Evolutionary conservation across 73 alveolate genomes (phyloP).

Genomic region (Paramecium primaurelia): DNA sequence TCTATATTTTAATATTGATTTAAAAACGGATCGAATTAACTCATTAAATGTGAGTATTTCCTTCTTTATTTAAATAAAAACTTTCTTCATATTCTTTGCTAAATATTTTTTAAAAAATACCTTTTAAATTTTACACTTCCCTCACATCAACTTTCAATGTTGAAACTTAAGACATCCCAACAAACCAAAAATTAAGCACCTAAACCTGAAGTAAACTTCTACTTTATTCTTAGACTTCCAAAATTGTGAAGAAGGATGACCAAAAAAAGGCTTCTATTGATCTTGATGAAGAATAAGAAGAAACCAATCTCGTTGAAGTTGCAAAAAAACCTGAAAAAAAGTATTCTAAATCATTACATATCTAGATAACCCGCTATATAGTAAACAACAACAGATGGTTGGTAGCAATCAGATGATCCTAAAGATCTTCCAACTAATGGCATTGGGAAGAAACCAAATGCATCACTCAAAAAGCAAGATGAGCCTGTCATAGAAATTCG

Average conservation of each 20-base stretch:
- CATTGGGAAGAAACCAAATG: neutral
- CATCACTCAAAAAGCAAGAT: neutral
- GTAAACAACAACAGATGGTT: neutral
- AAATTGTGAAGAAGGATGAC: neutral
- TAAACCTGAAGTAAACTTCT: neutral
- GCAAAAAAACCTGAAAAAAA: neutral
- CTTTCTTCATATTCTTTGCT: neutral
- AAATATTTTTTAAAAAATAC: neutral
- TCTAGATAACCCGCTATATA: neutral
- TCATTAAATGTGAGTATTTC: neutral
- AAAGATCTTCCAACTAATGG: neutral
- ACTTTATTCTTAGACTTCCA: neutral
- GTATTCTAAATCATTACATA: neutral
- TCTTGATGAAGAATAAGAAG: neutral
- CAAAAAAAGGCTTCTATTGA: neutral
- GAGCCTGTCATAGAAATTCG: neutral
- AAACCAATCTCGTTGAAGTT: neutral
- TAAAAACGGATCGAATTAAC: constrained; percentile 2
- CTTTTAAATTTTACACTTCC: neutral
- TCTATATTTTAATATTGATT: neutral
- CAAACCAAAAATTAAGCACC: neutral
- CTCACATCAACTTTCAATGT: neutral
- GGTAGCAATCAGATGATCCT: neutral
- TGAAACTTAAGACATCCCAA: neutral
- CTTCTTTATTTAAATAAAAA: neutral